A percentile compares a stretch with the other conserved stretches of the same genome.
Evolutionary conservation across 345 rosid genomes (phyloP).

Genomic region (Salix suchowensis): DNA sequence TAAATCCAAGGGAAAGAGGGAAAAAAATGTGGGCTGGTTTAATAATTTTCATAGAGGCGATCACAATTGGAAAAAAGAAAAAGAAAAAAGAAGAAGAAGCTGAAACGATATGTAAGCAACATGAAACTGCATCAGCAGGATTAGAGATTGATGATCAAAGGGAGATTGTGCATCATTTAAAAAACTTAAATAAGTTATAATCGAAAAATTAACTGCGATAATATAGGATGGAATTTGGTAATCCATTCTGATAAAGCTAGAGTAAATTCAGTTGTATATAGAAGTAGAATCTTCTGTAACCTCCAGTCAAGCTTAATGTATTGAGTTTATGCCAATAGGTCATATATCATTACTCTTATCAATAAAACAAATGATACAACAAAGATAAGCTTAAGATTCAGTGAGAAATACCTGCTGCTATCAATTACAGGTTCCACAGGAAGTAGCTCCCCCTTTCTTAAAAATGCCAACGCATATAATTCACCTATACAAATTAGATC

Average conservation of each 20-base stretch:
- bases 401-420: slow-evolving; percentile 82
- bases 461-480: slow-evolving; percentile 87
- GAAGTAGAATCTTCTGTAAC: not conserved
- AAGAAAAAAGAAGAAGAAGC: not conserved
- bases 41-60: not conserved
- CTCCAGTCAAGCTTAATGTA: not conserved
- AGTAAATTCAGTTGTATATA: not conserved
- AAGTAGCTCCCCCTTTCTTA: slow-evolving; percentile 86
- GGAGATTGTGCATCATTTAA: not conserved
- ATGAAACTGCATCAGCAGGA: not conserved
- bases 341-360: not conserved
- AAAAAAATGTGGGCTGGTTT: not conserved
- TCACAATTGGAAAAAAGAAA: not conserved
- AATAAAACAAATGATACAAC: not conserved
- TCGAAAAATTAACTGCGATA: not conserved
- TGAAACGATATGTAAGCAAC: not conserved
- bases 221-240: no score
- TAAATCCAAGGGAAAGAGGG: not conserved
- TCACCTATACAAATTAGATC: slow-evolving; percentile 45
- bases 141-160: not conserved
- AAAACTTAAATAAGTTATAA: not conserved
- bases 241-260: no score
- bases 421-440: slow-evolving; percentile 97
- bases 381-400: slow-evolving; percentile 7
- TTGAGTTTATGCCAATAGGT: slow-evolving; percentile 2